Conservation (phyloP, 1,284 basidiomycete species). For the Wolfiporia cocos region DNA sequence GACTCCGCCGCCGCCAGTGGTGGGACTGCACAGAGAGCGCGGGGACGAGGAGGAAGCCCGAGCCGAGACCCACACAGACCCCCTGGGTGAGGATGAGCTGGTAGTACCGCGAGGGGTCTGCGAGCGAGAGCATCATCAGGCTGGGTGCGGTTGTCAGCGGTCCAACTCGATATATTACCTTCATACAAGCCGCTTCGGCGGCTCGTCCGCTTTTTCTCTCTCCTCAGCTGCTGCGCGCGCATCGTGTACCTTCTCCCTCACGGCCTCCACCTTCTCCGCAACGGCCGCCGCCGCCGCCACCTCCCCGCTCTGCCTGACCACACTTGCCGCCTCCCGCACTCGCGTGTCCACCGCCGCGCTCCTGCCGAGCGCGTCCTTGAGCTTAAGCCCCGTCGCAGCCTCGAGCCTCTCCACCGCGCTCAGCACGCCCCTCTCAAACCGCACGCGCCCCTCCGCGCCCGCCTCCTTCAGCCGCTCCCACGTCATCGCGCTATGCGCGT, state of each 20-base stretch:
- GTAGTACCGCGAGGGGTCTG: conserved; percentile 17
- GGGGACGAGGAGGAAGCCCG: conserved; percentile 29
- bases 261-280: conserved; percentile 18
- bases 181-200: conserved; percentile 11
- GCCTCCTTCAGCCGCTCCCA: conserved; percentile 28
- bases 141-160: too few species aligned
- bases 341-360: conserved; percentile 11
- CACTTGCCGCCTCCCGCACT: conserved; percentile 10
- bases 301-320: conserved; percentile 15
- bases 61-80: conserved; percentile 37
- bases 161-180: too few species aligned
- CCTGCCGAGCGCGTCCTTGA: conserved; percentile 55
- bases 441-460: conserved; percentile 24
- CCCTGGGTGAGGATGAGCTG: conserved; percentile 23
- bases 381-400: conserved; percentile 64
- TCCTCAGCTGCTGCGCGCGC: conserved; percentile 8
- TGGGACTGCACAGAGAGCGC: too few species aligned
- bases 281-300: conserved; percentile 15
- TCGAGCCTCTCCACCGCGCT: conserved; percentile 55
- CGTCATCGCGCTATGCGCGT: conserved; percentile 56
- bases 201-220: conserved; percentile 7
- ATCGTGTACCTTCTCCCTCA: conserved; percentile 11
- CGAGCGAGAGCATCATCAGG: too few species aligned
- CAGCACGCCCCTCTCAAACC: conserved; percentile 40
- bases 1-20: conserved; percentile 7